Evolutionary conservation across 2,329 filamentous ascomycete species (phyloP).

Genomic region (Madurella mycetomatis): DNA sequence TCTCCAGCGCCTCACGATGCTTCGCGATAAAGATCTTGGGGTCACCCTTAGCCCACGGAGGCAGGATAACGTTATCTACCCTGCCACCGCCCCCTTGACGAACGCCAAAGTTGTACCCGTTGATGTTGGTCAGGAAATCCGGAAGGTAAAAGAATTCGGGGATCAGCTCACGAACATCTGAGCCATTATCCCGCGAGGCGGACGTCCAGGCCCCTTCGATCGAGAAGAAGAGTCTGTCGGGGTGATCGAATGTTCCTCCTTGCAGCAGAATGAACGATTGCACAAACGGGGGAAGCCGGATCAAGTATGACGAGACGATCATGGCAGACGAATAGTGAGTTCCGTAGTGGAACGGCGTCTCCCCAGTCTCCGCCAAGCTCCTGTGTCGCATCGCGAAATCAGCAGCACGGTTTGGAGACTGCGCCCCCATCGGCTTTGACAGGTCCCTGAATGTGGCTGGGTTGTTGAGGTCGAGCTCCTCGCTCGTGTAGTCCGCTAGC

Average conservation of each 20-base stretch:
- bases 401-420: conserved; percentile 68
- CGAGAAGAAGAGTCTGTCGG: conserved; percentile 91
- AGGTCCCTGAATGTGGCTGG: conserved; percentile 84
- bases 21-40: conserved; percentile 93
- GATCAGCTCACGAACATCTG: conserved; percentile 89
- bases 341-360: conserved; percentile 92
- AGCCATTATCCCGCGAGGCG: conserved; percentile 83
- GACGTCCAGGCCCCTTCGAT: conserved; percentile 89
- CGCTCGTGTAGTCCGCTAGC: conserved; percentile 89
- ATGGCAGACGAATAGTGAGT: conserved; percentile 99
- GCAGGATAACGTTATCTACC: conserved; percentile 84
- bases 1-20: conserved; percentile 92
- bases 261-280: conserved; percentile 92
- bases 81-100: conserved; percentile 74
- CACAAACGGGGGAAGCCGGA: conserved; percentile 91
- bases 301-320: conserved; percentile 96
- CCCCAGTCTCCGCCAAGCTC: conserved; percentile 85
- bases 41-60: conserved; percentile 94
- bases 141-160: conserved; percentile 97
- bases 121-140: conserved; percentile 90
- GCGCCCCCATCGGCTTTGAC: conserved; percentile 93
- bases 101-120: conserved; percentile 87
- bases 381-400: conserved; percentile 82
- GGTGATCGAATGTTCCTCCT: conserved; percentile 94
- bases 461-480: conserved; percentile 81